Conservation (phyloP, 768 basidiomycete genomes). For the Boletus speciosus region DNA sequence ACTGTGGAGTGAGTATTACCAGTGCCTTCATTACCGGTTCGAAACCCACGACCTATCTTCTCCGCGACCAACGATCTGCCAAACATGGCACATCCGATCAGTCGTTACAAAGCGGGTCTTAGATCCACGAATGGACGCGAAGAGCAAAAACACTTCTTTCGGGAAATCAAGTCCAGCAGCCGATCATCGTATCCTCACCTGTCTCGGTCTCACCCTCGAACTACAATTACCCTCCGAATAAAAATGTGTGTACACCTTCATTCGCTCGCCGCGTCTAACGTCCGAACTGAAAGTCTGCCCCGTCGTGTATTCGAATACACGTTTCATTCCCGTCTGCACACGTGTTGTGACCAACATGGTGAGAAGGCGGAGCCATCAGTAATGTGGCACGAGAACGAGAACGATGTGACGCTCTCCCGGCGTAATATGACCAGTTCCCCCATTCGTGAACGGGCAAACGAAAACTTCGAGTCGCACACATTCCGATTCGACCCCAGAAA, state of each 20-base stretch:
- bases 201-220: background rate
- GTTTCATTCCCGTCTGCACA: slow-evolving; percentile 9
- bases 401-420: background rate
- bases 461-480: background rate
- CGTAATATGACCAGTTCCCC: background rate
- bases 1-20: slow-evolving; percentile 15
- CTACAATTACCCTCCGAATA: background rate
- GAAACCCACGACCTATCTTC: slow-evolving; percentile 4
- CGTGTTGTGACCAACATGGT: background rate
- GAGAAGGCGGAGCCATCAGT: background rate
- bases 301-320: background rate
- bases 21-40: slow-evolving; percentile 1
- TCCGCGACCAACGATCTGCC: slow-evolving; percentile 6
- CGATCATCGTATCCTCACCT: background rate
- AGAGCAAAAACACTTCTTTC: background rate
- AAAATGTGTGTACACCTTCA: too few relatives aligned
- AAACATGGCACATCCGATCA: slow-evolving; percentile 2
- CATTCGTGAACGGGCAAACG: background rate
- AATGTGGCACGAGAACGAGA: background rate
- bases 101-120: background rate
- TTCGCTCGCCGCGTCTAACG: background rate
- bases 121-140: slow-evolving; percentile 2
- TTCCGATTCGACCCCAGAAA: background rate
- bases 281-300: background rate
- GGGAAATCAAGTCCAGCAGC: background rate